phyloP scores from a whole-genome alignment of 495 filamentous ascomycete species.

The Cercophora samala region DNA sequence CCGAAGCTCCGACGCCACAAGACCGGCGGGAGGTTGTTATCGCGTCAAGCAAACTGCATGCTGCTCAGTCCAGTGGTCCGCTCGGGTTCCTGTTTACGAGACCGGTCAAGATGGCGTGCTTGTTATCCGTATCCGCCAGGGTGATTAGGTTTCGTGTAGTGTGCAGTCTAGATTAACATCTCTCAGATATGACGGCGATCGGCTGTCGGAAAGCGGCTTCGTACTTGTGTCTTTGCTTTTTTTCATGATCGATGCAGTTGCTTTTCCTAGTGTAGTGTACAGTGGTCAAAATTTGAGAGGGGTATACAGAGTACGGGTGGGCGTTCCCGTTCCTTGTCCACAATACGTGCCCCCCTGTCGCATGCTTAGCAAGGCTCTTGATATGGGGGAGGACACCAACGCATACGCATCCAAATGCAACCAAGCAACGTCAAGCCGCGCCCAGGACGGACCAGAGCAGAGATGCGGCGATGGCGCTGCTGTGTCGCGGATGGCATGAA shows the following conservation, averaged over 20 bases:
- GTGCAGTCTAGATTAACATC: neutral
- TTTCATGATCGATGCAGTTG: neutral
- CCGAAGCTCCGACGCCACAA: conserved; percentile 8
- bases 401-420: neutral
- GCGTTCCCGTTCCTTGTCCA: neutral
- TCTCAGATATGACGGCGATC: conserved; percentile 1
- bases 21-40: neutral
- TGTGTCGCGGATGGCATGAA: neutral
- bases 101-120: neutral
- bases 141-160: neutral
- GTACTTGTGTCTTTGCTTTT: neutral
- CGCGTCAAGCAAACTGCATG: neutral
- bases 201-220: neutral
- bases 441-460: no score
- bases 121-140: neutral
- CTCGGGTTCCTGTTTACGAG: neutral
- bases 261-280: neutral
- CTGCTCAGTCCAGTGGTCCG: neutral
- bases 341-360: conserved; percentile 15
- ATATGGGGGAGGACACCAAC: conserved; percentile 9
- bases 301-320: neutral
- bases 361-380: conserved; percentile 11
- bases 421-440: conserved; percentile 1
- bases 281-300: neutral
- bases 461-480: neutral